Evolutionary conservation across 129 eudicot genomes (phyloP), one percentile per base, ranked within the genome.

Genomic region (Pittosporum tobira): DNA sequence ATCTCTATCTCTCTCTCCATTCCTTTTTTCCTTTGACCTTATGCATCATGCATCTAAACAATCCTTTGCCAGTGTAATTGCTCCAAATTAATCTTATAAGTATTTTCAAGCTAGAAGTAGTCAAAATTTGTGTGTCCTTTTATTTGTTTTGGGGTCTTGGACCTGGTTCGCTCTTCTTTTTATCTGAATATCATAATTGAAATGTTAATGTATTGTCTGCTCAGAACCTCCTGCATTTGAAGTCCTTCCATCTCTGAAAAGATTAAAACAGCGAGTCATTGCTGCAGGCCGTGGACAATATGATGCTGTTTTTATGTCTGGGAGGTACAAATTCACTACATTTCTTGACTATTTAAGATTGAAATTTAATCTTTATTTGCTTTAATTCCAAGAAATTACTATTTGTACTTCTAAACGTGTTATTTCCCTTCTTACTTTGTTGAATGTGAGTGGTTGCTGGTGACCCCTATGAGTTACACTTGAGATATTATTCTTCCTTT

Each of bases 251-350:
- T 80, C 94, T 64, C 75, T 86, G 7, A 84, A 84, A 73, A 83
- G 94, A 74, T 63, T 91, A 69, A 91, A 85, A 67, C 94, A 83
- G 63, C 95, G 98, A 8, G 51, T 91, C 59, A 51, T 62, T 63
- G 87, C 98, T 9, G 98, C 95, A 23, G 95, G 96, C 36, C 86
- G 85, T 72, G 98, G 98, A 62, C 84, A 78, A 69, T 91, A 91
- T 63, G 85, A 80, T 69, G 90, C 98, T 16, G 98, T 91, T 75
- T 91, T 91, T 69, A 91, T 91, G 98, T 91, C 98, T 37, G 98
- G 98, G 57, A 91, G 98, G 98, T 91, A 75, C 25, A 23, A 28
- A 36, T 30, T 51, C 21, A 48, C 3, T 48, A 18, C n/a, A 54
- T 13, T 26, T 5, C 11, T 44, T 1, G 48, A 44, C 13, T 13